These are phyloP conservation scores for Lepraria neglecta DNA, from an alignment of 495 filamentous ascomycete genomes.

Conservation along the genomic window DNA sequence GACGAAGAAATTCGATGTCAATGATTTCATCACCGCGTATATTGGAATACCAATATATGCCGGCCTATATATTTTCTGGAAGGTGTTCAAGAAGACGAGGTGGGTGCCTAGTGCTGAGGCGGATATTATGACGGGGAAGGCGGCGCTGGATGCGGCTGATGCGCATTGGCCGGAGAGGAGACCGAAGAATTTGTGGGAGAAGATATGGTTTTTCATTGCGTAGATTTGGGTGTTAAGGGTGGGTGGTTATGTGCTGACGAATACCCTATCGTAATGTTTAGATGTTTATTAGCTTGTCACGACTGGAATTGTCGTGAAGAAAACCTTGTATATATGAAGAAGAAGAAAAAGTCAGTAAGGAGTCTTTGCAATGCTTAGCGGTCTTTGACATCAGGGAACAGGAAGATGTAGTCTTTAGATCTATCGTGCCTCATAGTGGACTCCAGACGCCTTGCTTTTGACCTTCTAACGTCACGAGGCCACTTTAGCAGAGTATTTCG, in stretches of 20 bases:
- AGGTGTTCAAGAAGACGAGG: conserved; percentile 49
- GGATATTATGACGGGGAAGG: conserved; percentile 59
- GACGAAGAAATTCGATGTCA: conserved; percentile 40
- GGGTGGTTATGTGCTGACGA: background rate
- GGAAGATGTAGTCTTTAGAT: background rate
- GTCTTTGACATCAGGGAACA: background rate
- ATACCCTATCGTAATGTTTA: background rate
- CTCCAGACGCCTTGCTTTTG: conserved; percentile 15
- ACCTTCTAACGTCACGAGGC: conserved; percentile 38
- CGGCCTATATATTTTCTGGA: conserved; percentile 54
- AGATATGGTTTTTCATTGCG: conserved; percentile 49
- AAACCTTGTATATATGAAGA: background rate
- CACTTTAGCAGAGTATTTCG: conserved; percentile 70
- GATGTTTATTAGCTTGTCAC: background rate
- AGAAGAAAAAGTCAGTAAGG: background rate
- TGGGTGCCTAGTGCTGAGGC: conserved; percentile 46
- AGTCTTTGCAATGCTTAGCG: background rate
- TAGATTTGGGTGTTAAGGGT: conserved; percentile 16
- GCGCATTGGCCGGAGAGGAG: conserved; percentile 41
- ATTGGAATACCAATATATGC: conserved; percentile 51
- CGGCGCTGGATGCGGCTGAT: conserved; percentile 51
- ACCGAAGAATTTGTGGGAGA: conserved; percentile 46
- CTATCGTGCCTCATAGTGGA: background rate
- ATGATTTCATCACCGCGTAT: conserved; percentile 53
- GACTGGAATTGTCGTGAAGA: background rate